Conservation (phyloP, 257 asterid species). For the Solanum chilense region DNA sequence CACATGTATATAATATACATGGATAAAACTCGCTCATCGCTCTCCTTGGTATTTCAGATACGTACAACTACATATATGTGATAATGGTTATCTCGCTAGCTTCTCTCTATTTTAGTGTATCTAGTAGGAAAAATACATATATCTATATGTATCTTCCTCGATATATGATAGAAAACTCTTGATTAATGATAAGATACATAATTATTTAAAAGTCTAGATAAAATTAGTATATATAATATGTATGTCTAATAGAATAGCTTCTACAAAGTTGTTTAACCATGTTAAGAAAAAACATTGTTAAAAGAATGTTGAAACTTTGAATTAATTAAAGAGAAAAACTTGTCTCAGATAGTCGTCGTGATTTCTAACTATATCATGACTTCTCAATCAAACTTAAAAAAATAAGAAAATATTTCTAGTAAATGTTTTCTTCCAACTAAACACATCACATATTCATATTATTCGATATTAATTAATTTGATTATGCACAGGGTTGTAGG, state of each 20-base stretch:
- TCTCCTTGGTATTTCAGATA: not conserved
- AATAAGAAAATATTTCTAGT: no score
- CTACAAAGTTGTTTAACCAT: no score
- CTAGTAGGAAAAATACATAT: rapidly evolving
- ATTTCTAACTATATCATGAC: not conserved
- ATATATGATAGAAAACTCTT: no score
- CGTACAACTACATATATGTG: rapidly evolving
- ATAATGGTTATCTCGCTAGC: not conserved
- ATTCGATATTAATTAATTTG: not conserved
- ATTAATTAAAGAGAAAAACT: not conserved
- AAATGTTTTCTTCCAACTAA: not conserved
- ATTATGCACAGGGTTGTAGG: rapidly evolving
- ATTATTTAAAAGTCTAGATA: no score
- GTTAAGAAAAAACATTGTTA: no score
- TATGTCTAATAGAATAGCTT: no score
- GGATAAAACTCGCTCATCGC: no score
- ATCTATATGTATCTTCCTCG: no score
- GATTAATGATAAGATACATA: no score
- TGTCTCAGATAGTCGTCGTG: not conserved
- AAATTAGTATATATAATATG: no score
- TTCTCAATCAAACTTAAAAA: not conserved
- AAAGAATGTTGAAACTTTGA: not conserved
- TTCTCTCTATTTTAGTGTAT: no score
- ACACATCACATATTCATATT: not conserved
- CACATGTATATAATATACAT: no score